These are phyloP conservation scores for Sideroxylon spinosum DNA, from an alignment of 179 eudicot genomes.

Conservation along the genomic window DNA sequence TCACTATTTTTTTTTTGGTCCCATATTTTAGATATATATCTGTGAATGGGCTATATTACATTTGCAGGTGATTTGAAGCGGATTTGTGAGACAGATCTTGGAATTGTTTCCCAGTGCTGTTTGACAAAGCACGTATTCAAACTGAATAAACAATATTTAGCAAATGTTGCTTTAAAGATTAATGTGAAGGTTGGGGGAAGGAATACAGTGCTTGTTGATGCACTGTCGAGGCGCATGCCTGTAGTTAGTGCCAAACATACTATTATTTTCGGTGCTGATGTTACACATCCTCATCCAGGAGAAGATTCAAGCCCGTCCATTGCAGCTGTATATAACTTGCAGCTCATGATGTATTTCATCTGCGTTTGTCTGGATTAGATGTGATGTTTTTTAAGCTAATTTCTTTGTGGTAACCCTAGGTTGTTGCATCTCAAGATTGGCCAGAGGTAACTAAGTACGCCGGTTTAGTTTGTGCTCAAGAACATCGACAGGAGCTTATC, in stretches of 20 bases:
- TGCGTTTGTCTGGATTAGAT: background rate
- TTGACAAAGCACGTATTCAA: slow-evolving; percentile 68
- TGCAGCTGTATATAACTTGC: slow-evolving; percentile 58
- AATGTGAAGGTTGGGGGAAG: slow-evolving; percentile 96
- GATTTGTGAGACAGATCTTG: slow-evolving; percentile 92
- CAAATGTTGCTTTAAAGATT: slow-evolving; percentile 77
- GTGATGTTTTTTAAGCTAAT: background rate
- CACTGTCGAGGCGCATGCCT: slow-evolving; percentile 74
- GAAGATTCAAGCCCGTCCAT: slow-evolving; percentile 94
- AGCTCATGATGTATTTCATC: background rate
- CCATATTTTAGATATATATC: background rate
- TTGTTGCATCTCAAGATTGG: slow-evolving; percentile 97
- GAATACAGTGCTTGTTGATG: slow-evolving; percentile 82
- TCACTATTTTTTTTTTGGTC: background rate
- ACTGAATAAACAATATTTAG: slow-evolving; percentile 72
- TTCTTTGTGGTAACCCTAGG: slow-evolving; percentile 36
- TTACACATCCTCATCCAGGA: slow-evolving; percentile 93
- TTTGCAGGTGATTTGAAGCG: slow-evolving; percentile 68
- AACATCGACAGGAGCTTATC: slow-evolving; percentile 83
- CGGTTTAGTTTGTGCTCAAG: slow-evolving; percentile 88
- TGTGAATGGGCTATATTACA: slow-evolving; percentile 6
- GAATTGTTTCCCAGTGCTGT: slow-evolving; percentile 88
- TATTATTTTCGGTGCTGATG: slow-evolving; percentile 94
- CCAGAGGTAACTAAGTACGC: slow-evolving; percentile 91
- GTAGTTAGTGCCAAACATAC: slow-evolving; percentile 74